Base-by-base conservation (phyloP, 1,139 yeast genomes). In the Taiozyma onychis region DNA sequence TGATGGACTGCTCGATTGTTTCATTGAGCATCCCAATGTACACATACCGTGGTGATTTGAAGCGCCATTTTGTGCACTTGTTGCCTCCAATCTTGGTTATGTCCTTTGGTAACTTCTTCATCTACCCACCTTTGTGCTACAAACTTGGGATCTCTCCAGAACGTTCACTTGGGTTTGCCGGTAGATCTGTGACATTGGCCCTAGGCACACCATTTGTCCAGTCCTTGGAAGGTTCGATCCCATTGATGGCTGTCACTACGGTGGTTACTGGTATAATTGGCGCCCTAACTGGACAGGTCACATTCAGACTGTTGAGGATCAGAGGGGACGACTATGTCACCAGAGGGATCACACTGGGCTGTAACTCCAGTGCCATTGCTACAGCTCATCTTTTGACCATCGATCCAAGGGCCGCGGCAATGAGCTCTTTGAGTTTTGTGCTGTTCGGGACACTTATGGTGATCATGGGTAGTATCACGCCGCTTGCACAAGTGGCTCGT, bases 391-490 rank as follows among this genome's bases (percentile, higher is more conserved):
- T 87, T 47, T 67, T 87, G 37, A 78, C 77, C 32, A 74, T 76
- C 37, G 91, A 86, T 60, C 88, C 95, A 6, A 71, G 95, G 56
- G 93, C 95, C 21, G 91, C 91, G 1, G 88, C 90, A 8, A 80
- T 87, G 75, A 80, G 88, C 52, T 78, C 86, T 9, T 73, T 87
- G 60, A 77, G 88, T 56, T 87, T 87, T 66, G 81, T 84, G 32
- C 65, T 84, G 22, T 87, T 80, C 63, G 95, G 95, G 14, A 82
- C 91, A 0, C 67, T 82, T 8, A 81, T 87, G 87, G 80, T 87
- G 49, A 73, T 87, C 8, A 59, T 87, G 67, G 81, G 88, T 16
- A 83, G 88, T 50, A 78, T 85, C 42, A 61, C 70, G 2, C 78
- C 80, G 0, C 51, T 76, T 30, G 78, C 74, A 8, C 60, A 65